Conservation (phyloP, 371 early-diverging fungal genomes). For the Entomophthora muscae region DNA sequence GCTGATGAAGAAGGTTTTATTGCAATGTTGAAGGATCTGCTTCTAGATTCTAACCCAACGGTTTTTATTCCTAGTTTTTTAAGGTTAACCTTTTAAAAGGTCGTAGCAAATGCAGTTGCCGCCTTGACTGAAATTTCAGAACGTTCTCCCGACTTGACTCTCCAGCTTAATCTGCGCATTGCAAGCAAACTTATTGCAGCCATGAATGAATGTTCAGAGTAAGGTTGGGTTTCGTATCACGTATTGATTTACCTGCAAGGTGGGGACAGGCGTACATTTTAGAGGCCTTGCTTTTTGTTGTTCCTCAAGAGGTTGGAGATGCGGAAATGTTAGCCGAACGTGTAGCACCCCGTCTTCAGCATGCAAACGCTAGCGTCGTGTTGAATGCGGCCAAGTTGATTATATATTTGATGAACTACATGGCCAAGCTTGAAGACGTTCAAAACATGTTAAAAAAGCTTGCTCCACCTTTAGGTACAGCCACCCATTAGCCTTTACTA, state of each 20-base stretch:
- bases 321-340: conserved; percentile 83
- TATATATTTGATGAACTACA: conserved; percentile 79
- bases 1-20: conserved; percentile 66
- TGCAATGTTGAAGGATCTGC: conserved; percentile 62
- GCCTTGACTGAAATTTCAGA: conserved; percentile 89
- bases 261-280: conserved; percentile 92
- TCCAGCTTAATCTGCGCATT: conserved; percentile 57
- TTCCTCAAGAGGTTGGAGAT: conserved; percentile 68
- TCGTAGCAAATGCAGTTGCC: conserved; percentile 89
- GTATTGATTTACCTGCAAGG: conserved; percentile 15
- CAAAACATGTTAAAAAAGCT: conserved; percentile 57
- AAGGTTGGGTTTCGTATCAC: conserved; percentile 12
- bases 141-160: conserved; percentile 53
- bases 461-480: conserved; percentile 69
- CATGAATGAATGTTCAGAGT: conserved; percentile 92
- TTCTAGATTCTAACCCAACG: conserved; percentile 86
- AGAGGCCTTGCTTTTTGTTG: conserved; percentile 63
- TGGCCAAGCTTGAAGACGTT: conserved; percentile 47
- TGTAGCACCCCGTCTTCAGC: conserved; percentile 83
- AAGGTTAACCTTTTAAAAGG: conserved; percentile 21
- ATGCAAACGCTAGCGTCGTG: conserved; percentile 93
- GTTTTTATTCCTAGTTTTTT: conserved; percentile 15
- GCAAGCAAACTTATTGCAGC: conserved; percentile 82
- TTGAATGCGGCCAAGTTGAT: conserved; percentile 75
- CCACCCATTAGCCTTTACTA: neutral